These are phyloP conservation scores for Pleoardoris graminearum DNA, from an alignment of 2,329 filamentous ascomycete species.

Conservation along the genomic window DNA sequence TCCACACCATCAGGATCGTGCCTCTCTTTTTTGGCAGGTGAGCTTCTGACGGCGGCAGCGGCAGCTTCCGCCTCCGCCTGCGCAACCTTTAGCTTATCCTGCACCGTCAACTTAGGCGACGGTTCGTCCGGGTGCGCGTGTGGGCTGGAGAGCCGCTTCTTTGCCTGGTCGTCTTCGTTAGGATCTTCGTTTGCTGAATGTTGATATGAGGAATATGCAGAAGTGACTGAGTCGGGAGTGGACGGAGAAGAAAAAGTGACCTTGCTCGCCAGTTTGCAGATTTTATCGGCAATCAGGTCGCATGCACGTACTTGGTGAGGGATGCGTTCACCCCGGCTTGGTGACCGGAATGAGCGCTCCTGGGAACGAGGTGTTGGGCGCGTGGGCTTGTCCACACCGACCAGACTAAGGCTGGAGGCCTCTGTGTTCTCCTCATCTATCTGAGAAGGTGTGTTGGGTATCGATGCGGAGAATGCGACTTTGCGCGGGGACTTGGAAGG, in stretches of 20 bases:
- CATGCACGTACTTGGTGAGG: slow-evolving; percentile 46
- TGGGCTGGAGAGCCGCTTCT: slow-evolving; percentile 45
- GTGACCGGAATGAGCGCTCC: slow-evolving; percentile 25
- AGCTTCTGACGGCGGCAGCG: slow-evolving; percentile 31
- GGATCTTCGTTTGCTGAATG: slow-evolving; percentile 17
- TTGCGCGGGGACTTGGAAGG: slow-evolving; percentile 45
- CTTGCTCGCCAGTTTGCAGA: slow-evolving; percentile 31
- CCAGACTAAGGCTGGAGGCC: slow-evolving; percentile 33
- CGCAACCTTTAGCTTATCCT: slow-evolving; percentile 52
- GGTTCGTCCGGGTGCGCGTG: slow-evolving; percentile 43
- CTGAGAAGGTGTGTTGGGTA: slow-evolving; percentile 39
- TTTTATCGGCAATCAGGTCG: slow-evolving; percentile 28
- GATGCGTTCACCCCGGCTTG: slow-evolving; percentile 32
- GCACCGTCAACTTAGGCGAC: slow-evolving; percentile 48
- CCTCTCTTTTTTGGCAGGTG: slow-evolving; percentile 13
- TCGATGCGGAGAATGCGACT: slow-evolving; percentile 44
- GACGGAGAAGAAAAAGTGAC: slow-evolving; percentile 30
- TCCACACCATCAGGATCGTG: slow-evolving; percentile 24
- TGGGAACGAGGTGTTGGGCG: slow-evolving; percentile 23
- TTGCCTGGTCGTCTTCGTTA: slow-evolving; percentile 40
- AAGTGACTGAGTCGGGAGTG: no score
- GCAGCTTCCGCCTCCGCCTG: slow-evolving; percentile 51
- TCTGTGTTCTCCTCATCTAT: slow-evolving; percentile 38
- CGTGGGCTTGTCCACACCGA: slow-evolving; percentile 22
- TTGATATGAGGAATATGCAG: slow-evolving; percentile 12